Evolutionary conservation across 768 basidiomycete genomes (phyloP), one percentile per base, ranked within the genome.

Genomic region (Cystofilobasidium macerans): DNA sequence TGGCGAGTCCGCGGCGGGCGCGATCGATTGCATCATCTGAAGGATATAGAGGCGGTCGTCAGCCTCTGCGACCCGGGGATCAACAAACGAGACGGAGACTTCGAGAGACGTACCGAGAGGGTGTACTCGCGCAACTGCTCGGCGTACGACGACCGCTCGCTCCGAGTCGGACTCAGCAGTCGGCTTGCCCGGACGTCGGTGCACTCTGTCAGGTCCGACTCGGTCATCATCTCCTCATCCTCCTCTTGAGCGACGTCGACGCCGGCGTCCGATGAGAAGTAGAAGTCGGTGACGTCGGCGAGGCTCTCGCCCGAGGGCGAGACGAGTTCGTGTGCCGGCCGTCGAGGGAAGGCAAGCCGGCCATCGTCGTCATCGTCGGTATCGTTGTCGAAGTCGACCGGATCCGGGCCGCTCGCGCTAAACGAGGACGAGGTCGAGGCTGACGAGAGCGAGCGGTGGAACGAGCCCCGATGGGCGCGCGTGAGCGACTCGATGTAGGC

Each of bases 181-280:
- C 5, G 28, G 51, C 26, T 13, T 8, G 51, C 6, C 28, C 51
- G 26, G 30, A 30, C 51, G 6, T 54, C 51, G 51, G 28, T 54
- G n/a, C n/a, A n/a, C 51, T 54, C 51, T 6, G 51, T 54, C 51
- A 30, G 28, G 51, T 54, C 51, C 51, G 51, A 54, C 51, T 54
- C 51, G 51, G 51, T 54, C 51, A 54, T 54, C 51, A 54, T 30
- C 51, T 54, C 51, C 51, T 54, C 45, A n/a, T n/a, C n/a, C 22
- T 47, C 51, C 14, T 54, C 51, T 1, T 30, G 14, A 2, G 8
- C 51, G 16, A 16, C 51, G 51, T 54, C 51, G 51, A 12, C 28
- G 51, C 6, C 24, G 24, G 14, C 48, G 9, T 16, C 48, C n/a
- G 48, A 24, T 26, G 7, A 12, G 20, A 54, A 54, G 30, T 54